A percentile compares a stretch with the other conserved stretches of the same genome.
These are phyloP conservation scores for Mortierella sp. DNA, from an alignment of 371 early-diverging fungal species.

Conservation along the genomic window DNA sequence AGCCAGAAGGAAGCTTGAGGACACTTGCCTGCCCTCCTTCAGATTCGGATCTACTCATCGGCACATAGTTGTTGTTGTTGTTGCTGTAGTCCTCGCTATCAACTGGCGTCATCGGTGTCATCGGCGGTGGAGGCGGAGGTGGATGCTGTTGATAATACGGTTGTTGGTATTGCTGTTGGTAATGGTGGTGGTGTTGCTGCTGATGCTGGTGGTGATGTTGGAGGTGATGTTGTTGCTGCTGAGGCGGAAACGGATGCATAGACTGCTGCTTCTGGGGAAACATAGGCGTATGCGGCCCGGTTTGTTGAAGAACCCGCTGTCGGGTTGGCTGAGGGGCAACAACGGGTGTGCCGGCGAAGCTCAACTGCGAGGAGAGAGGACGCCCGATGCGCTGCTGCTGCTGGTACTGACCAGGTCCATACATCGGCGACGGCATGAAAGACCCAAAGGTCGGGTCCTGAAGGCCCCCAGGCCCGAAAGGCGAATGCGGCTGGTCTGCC, in stretches of 20 bases:
- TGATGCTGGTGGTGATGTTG: slow-evolving; percentile 4
- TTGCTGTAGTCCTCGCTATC: slow-evolving; percentile 4
- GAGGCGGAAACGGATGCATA: background rate
- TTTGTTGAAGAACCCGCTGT: slow-evolving; percentile 29
- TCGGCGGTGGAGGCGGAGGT: slow-evolving; percentile 6
- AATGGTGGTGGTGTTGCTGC: slow-evolving; percentile 15
- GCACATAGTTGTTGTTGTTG: slow-evolving; percentile 14
- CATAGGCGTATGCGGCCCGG: slow-evolving; percentile 12
- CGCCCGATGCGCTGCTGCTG: slow-evolving; percentile 40
- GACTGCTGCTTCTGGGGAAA: slow-evolving; percentile 18
- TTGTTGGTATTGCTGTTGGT: slow-evolving; percentile 15
- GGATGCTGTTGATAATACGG: slow-evolving; percentile 16
- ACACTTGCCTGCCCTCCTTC: slow-evolving; percentile 36
- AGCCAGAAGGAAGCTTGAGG: slow-evolving; percentile 43
- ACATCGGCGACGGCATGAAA: slow-evolving; percentile 15
- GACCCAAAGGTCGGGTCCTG: slow-evolving; percentile 20
- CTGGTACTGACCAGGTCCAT: slow-evolving; percentile 12
- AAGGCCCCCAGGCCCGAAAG: slow-evolving; percentile 11
- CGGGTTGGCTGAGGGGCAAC: slow-evolving; percentile 36
- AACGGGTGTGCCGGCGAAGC: slow-evolving; percentile 21
- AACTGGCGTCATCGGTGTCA: slow-evolving; percentile 19
- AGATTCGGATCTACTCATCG: slow-evolving; percentile 31
- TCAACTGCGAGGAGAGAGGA: slow-evolving; percentile 38
- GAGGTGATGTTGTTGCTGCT: slow-evolving; percentile 19
- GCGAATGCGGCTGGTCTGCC: slow-evolving; percentile 15